Conservation (phyloP, 164 flowering plant genomes). For the Pachysandra terminalis region DNA sequence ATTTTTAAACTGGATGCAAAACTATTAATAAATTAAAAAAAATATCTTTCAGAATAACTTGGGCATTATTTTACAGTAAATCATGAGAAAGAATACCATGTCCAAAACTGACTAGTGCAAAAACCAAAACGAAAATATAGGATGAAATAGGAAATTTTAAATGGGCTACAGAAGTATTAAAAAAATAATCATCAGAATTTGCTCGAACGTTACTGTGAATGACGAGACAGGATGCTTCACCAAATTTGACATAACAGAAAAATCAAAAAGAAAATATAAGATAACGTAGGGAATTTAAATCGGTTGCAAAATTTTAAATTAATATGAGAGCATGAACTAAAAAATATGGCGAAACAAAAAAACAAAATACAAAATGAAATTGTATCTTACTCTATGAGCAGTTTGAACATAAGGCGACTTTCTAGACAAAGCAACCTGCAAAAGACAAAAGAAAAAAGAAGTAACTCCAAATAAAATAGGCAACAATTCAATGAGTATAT, state of each 20-base stretch:
- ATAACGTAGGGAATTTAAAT: not conserved
- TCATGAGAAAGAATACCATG: not conserved
- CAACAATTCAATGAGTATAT: not conserved
- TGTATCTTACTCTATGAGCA: slow-evolving; percentile 68
- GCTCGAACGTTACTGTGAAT: not conserved
- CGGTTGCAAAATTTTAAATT: slow-evolving; percentile 1
- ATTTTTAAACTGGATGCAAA: too few species aligned
- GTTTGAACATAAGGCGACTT: slow-evolving; percentile 99
- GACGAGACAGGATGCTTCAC: not conserved
- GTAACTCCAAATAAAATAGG: not conserved
- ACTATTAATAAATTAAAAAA: too few species aligned
- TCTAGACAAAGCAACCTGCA: slow-evolving; percentile 94
- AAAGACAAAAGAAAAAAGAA: not conserved
- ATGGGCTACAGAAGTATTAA: too few species aligned
- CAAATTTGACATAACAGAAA: not conserved
- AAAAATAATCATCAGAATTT: too few species aligned
- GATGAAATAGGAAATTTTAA: not conserved
- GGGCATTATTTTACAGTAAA: not conserved
- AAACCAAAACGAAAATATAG: not conserved
- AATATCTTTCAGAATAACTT: too few species aligned
- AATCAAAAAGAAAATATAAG: not conserved
- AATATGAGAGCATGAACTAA: not conserved
- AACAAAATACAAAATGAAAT: not conserved
- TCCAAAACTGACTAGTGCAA: not conserved
- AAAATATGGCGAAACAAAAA: not conserved